Evolutionary conservation across 495 filamentous ascomycete species (phyloP), one percentile per base, ranked within the genome.

Genomic region (Tuber melanosporum): DNA sequence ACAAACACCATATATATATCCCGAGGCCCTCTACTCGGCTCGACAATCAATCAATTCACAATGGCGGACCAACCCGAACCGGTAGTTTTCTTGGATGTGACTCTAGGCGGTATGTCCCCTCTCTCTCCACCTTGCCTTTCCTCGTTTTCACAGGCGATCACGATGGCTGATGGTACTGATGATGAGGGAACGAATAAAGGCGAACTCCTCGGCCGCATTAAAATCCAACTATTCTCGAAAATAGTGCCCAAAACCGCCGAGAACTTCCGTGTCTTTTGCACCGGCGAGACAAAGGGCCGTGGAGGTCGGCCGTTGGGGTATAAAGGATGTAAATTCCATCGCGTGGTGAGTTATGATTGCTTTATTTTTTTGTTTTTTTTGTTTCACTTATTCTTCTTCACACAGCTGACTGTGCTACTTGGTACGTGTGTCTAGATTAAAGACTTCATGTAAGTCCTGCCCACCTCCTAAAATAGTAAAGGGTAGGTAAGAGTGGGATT

Each of bases 191-290:
- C 17, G 32, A 32, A 66, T 17, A 32, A 66, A 97, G 95, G 94
- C 57, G 94, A 98, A 80, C 90, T 93, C 39, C 89, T 99, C 32
- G 96, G 96, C 76, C 91, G 95, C 45, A 90, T 99, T 78, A 95
- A 94, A 81, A 94, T 99, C 84, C 93, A 98, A 85, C 91, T 99
- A 76, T 98, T 94, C 87, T 90, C 91, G 66, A 88, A 95, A 83
- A 86, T 91, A 12, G 92, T 92, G 0, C 96, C 95, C 45, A 89
- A 90, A 77, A 98, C 95, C 9, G 94, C 95, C 26, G 95, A 98
- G 85, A 98, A 99, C 85, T 98, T 99, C 84, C 92, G 95, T 20
- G 93, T 96, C 83, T 97, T 96, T 85, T 98, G 96, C 85, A 98
- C 94, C 0, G 96, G 95, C 76, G 95, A 98, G 86, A 91, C 87